Percentiles rank a stretch among this genome's conserved stretches.
Conservation (phyloP, 2,329 filamentous ascomycete genomes). For the Salinomyces thailandicus region DNA sequence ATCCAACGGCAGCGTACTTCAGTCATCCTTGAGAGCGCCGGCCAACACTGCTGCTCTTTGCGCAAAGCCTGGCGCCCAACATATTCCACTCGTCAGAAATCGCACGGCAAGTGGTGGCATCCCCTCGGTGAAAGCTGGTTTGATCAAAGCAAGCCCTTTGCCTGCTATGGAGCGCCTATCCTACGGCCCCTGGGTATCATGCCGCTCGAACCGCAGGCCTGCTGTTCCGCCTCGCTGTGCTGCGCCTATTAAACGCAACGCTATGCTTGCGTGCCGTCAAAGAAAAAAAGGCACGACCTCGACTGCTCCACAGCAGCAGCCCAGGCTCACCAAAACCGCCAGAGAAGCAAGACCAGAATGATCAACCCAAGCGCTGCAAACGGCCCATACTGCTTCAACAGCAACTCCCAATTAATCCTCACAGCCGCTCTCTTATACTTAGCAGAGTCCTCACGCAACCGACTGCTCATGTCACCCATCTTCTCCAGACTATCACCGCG, state of each 20-base stretch:
- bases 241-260: slow-evolving; percentile 12
- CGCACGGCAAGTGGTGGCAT: no score
- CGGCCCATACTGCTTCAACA: slow-evolving; percentile 93
- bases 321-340: slow-evolving; percentile 69
- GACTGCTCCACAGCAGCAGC: neutral
- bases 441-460: slow-evolving; percentile 81
- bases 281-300: neutral
- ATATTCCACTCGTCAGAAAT: no score
- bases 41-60: no score
- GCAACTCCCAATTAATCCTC: slow-evolving; percentile 93
- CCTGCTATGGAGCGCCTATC: slow-evolving; percentile 6
- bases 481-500: slow-evolving; percentile 86
- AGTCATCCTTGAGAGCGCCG: no score
- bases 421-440: slow-evolving; percentile 91
- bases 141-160: neutral
- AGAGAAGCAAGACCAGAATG: slow-evolving; percentile 78
- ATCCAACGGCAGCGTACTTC: no score
- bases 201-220: slow-evolving; percentile 8
- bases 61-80: no score
- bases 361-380: slow-evolving; percentile 73
- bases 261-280: slow-evolving; percentile 3
- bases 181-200: slow-evolving; percentile 18
- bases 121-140: no score
- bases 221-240: slow-evolving; percentile 9
- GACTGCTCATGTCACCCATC: slow-evolving; percentile 81